These are phyloP conservation scores for Pneumocystis canis DNA, from an alignment of 1,139 yeast genomes.

Conservation along the genomic window DNA sequence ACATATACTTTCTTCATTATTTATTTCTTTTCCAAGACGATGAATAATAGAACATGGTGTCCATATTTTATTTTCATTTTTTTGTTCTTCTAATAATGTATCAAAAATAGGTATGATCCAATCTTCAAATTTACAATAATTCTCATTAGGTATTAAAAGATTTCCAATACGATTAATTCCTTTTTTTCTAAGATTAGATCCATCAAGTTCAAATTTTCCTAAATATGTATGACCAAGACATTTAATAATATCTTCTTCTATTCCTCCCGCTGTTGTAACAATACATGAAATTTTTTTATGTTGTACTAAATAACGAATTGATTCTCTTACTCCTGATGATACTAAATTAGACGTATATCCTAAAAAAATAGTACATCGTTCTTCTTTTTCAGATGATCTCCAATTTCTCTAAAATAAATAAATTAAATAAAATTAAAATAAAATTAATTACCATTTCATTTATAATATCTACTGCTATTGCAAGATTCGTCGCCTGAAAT, in stretches of 20 bases:
- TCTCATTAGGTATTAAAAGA: conserved; percentile 89
- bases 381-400: conserved; percentile 43
- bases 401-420: background rate
- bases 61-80: conserved; percentile 57
- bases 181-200: conserved; percentile 69
- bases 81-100: conserved; percentile 77
- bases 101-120: conserved; percentile 95
- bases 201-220: conserved; percentile 78
- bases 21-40: conserved; percentile 85
- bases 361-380: conserved; percentile 66
- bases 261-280: conserved; percentile 94
- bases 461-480: conserved; percentile 79
- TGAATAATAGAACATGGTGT: conserved; percentile 88
- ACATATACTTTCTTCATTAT: conserved; percentile 82
- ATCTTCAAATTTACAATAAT: conserved; percentile 92
- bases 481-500: conserved; percentile 84
- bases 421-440: background rate
- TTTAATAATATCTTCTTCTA: conserved; percentile 92
- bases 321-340: conserved; percentile 85
- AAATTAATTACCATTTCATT: conserved; percentile 47
- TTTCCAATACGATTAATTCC: conserved; percentile 98
- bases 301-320: conserved; percentile 75
- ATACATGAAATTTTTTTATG: conserved; percentile 88
- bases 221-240: conserved; percentile 89
- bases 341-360: conserved; percentile 96